Evolutionary conservation across 2,329 filamentous ascomycete genomes (phyloP).

Genomic region (Ophiocordyceps camponoti-saundersi): DNA sequence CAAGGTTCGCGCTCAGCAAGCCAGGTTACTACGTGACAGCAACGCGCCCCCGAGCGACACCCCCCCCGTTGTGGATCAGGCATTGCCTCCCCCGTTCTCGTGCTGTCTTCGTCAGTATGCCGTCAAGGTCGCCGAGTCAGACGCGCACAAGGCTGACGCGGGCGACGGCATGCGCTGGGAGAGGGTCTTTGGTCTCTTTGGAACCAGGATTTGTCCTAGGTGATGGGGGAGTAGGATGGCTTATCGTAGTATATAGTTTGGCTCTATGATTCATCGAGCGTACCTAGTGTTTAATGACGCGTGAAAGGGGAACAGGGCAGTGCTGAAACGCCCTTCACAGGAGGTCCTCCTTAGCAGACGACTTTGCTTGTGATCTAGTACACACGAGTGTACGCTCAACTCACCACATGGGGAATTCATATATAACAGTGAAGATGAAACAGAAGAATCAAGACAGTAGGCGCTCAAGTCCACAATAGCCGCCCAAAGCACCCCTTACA

Average conservation of each 20-base stretch:
- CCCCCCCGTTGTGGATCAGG: conserved; percentile 8
- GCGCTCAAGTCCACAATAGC: neutral
- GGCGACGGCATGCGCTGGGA: conserved; percentile 37
- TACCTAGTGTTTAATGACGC: neutral
- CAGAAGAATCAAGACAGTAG: too few relatives aligned
- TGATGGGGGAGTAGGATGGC: neutral
- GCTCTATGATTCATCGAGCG: too few relatives aligned
- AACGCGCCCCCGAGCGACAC: conserved; percentile 19
- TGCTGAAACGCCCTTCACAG: too few relatives aligned
- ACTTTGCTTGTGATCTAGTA: too few relatives aligned
- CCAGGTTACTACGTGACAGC: neutral
- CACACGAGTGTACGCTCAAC: too few relatives aligned
- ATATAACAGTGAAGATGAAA: neutral
- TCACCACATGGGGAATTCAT: neutral
- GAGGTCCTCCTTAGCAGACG: too few relatives aligned
- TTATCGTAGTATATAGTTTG: neutral
- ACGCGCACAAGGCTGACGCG: conserved; percentile 25
- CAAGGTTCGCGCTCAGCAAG: conserved; percentile 24
- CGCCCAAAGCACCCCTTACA: neutral
- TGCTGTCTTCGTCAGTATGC: conserved; percentile 62
- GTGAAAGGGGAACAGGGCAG: neutral
- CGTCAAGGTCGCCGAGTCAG: conserved; percentile 24
- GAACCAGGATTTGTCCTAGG: conserved; percentile 33
- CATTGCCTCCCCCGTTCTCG: conserved; percentile 41
- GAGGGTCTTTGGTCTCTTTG: conserved; percentile 46